Evolutionary conservation across 2,329 filamentous ascomycete species (phyloP), one percentile per base, ranked within the genome.

Genomic region (Clarireedia monteithiana): DNA sequence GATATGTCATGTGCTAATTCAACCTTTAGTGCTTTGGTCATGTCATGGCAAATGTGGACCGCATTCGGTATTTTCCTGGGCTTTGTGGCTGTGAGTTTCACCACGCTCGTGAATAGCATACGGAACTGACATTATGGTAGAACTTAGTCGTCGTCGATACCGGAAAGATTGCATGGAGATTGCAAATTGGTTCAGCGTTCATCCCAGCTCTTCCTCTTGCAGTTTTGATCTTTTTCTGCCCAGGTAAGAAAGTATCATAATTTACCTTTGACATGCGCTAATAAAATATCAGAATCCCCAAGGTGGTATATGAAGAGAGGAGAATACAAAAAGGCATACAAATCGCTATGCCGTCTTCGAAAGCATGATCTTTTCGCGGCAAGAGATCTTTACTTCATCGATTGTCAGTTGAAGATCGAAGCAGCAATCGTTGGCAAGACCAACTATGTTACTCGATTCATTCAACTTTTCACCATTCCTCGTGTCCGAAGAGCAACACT

Each of bases 31-130:
- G 78, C 85, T 6, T 75, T 94, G 17, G 88, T 91, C 62, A 92
- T 94, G 88, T 85, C 84, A 59, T 92, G 88, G 88, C 85, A 91
- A 71, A 74, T 87, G 69, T 86, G 83, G 81, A 83, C 78, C 4
- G 77, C 78, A 5, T 81, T 84, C 66, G 81, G 81, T 53, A 83
- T 84, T 60, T 77, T 83, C 62, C 70, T 83, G 17, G 64, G 65
- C 4, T 62, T 60, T 24, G 61, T 54, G 71, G 38, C 70, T 68
- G 53, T 55, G 44, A 46, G 53, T 50, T 27, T 6, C 6, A 6
- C 10, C 17, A 27, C 9, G 5, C 4, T 3, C 10, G 2, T 9
- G 1, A 0, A 12, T 17, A 3, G n/a, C 24, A 12, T 2, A 7
- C 3, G 12, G 4, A 27, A 9, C 39, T 50, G 20, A 55, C 39